Evolutionary conservation across 768 basidiomycete species (phyloP).

Genomic region (Galerina sulciceps): DNA sequence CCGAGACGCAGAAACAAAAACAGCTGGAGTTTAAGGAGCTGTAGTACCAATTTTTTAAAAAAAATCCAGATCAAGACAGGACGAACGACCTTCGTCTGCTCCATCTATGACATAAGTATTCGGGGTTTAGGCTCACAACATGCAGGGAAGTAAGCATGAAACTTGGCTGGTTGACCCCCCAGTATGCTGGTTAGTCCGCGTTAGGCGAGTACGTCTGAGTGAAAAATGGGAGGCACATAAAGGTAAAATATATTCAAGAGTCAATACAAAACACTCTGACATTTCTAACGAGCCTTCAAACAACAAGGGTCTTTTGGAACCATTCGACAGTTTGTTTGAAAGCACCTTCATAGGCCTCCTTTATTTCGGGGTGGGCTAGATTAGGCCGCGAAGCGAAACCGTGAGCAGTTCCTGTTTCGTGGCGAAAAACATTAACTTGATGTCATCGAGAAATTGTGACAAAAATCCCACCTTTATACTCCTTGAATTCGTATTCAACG

Average conservation of each 20-base stretch:
- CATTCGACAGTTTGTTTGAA: constrained; percentile 46
- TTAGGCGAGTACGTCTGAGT: no score
- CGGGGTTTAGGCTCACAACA: no score
- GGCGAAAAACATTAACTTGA: background rate
- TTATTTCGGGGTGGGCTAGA: constrained; percentile 38
- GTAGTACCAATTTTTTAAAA: no score
- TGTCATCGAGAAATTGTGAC: background rate
- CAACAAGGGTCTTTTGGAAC: constrained; percentile 42
- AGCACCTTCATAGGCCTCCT: constrained; percentile 44
- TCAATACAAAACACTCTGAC: background rate
- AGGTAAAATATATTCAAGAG: no score
- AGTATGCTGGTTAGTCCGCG: no score
- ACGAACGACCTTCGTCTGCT: no score
- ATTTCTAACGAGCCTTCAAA: background rate
- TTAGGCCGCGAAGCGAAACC: constrained; percentile 51
- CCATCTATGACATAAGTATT: no score
- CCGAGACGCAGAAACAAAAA: no score
- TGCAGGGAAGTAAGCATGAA: no score
- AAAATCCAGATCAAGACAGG: no score
- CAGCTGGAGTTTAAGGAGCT: no score
- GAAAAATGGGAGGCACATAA: background rate
- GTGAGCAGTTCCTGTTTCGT: constrained; percentile 42
- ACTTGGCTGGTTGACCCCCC: no score
- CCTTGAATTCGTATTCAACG: constrained; percentile 49
- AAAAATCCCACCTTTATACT: constrained; percentile 41